Evolutionary conservation across 768 basidiomycete species (phyloP).

Genomic region (Phaeotremella skinneri): DNA sequence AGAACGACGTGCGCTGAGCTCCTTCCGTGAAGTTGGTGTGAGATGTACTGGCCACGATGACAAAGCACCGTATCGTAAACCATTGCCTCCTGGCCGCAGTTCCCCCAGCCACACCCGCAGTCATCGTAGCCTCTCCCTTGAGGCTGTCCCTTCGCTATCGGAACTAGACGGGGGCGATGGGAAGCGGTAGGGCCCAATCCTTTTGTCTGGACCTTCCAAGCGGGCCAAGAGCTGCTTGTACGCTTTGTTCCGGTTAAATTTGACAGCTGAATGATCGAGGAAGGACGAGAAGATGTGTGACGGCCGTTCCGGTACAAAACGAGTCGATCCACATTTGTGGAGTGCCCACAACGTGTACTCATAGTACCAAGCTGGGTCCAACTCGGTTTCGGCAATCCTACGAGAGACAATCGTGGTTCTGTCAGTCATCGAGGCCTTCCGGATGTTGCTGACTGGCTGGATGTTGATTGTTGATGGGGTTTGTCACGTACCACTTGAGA

Average conservation of each 20-base stretch:
- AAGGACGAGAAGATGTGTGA: neutral
- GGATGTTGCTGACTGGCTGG: neutral
- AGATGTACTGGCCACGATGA: neutral
- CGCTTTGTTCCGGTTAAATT: neutral
- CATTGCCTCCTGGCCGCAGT: neutral
- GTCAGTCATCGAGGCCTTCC: neutral
- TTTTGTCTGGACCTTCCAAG: neutral
- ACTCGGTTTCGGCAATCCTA: neutral
- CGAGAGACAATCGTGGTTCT: neutral
- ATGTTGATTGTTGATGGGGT: neutral
- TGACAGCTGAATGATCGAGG: neutral
- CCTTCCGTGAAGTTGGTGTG: neutral
- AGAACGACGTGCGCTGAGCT: neutral
- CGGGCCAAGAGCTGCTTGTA: neutral
- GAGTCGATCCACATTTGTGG: neutral
- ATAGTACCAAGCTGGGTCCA: neutral
- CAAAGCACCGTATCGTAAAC: neutral
- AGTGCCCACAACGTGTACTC: neutral
- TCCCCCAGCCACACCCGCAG: neutral
- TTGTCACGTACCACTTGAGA: neutral
- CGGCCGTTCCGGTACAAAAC: neutral
- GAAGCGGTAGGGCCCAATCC: neutral
- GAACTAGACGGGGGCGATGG: neutral
- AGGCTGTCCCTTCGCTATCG: neutral
- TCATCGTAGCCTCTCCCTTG: neutral